phyloP scores from a whole-genome alignment of 176 grass and related monocot species.

The Rhipidocladum racemiflorum region DNA sequence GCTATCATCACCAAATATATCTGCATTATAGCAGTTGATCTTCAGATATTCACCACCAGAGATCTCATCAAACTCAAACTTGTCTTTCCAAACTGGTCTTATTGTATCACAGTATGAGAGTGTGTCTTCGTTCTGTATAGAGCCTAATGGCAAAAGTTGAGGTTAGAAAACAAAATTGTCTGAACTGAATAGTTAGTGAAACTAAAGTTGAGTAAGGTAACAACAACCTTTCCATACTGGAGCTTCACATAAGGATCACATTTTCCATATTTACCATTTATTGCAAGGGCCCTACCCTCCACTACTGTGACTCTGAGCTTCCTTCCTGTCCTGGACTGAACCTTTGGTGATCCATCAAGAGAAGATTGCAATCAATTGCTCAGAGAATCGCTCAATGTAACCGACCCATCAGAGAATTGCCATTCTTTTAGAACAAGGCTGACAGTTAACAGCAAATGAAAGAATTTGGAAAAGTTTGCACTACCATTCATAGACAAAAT shows the following conservation, averaged over 20 bases:
- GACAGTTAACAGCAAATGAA: slow-evolving; percentile 66
- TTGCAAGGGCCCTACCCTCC: slow-evolving; percentile 67
- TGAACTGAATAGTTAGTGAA: slow-evolving; percentile 3
- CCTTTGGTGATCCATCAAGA: slow-evolving; percentile 33
- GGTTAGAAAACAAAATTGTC: slow-evolving; percentile 17
- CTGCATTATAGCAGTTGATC: slow-evolving; percentile 78
- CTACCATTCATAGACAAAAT: slow-evolving; percentile 3
- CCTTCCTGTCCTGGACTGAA: slow-evolving; percentile 73
- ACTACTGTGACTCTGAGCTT: slow-evolving; percentile 68
- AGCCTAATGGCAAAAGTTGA: slow-evolving; percentile 41
- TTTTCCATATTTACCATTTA: slow-evolving; percentile 78
- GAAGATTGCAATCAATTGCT: slow-evolving; percentile 34
- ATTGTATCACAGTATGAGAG: slow-evolving; percentile 52
- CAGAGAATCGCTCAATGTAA: slow-evolving; percentile 52
- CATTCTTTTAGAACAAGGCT: slow-evolving; percentile 87
- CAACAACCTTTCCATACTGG: slow-evolving; percentile 85
- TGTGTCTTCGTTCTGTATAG: slow-evolving; percentile 76
- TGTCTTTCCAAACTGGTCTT: slow-evolving; percentile 75
- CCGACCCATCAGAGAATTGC: slow-evolving; percentile 92
- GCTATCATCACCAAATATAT: slow-evolving; percentile 76
- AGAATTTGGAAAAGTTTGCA: slow-evolving; percentile 2
- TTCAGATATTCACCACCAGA: slow-evolving; percentile 80
- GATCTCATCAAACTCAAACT: slow-evolving; percentile 92
- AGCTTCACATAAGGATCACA: slow-evolving; percentile 91
- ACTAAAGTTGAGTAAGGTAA: slow-evolving; percentile 20